A percentile compares a stretch with the other conserved stretches of the same genome.
Conservation (phyloP, 805 yeast genomes). For the Metschnikowia sp. region DNA sequence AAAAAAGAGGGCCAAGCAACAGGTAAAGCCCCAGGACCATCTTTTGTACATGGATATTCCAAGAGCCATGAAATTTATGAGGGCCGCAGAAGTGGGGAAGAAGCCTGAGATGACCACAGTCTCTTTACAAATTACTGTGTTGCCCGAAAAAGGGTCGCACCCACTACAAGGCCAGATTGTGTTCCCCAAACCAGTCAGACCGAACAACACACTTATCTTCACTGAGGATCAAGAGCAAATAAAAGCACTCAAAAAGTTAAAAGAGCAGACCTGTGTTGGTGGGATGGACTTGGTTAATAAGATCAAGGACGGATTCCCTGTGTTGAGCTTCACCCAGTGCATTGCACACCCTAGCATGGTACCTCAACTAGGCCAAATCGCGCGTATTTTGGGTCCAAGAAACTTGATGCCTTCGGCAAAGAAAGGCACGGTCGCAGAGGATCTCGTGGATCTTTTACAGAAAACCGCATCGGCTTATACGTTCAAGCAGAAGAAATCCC, state of each 20-base stretch:
- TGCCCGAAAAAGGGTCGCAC: conserved; percentile 75
- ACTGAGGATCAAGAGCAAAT: conserved; percentile 54
- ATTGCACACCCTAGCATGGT: conserved; percentile 84
- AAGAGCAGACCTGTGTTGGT: conserved; percentile 60
- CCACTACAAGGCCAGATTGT: conserved; percentile 68
- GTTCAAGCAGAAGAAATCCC: conserved; percentile 68
- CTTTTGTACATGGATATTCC: conserved; percentile 73
- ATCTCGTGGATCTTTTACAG: conserved; percentile 51
- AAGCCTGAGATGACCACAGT: conserved; percentile 69
- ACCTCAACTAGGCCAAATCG: conserved; percentile 59
- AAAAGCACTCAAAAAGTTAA: conserved; percentile 51
- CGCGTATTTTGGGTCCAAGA: conserved; percentile 81
- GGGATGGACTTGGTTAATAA: conserved; percentile 65
- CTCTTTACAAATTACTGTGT: conserved; percentile 53
- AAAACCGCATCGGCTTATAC: conserved; percentile 65
- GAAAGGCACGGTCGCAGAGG: conserved; percentile 80
- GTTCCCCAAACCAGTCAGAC: conserved; percentile 70
- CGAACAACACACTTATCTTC: conserved; percentile 64
- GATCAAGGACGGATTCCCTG: conserved; percentile 49
- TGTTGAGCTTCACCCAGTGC: conserved; percentile 60
- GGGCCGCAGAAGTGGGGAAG: conserved; percentile 91
- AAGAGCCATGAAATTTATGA: conserved; percentile 67
- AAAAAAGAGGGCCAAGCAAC: conserved; percentile 11
- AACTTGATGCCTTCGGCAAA: conserved; percentile 86
- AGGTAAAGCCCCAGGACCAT: conserved; percentile 38